phyloP scores from a whole-genome alignment of 805 yeast species.

The Cyberlindnera xishuangbannaensis region DNA sequence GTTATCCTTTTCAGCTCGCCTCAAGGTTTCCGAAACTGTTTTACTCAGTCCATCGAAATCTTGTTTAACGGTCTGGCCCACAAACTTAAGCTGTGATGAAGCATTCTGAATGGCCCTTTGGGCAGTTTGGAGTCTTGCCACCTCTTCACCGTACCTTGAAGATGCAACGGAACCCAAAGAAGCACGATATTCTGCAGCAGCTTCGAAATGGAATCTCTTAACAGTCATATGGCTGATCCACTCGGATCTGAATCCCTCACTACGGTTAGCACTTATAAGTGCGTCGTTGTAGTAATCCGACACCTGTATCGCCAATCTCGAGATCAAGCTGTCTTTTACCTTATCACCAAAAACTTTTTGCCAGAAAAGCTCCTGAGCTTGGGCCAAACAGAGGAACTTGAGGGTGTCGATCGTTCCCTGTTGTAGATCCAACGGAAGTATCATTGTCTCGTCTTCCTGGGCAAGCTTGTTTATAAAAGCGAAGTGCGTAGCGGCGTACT shows the following conservation, averaged over 20 bases:
- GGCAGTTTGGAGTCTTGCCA: conserved; percentile 49
- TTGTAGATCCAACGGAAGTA: conserved; percentile 43
- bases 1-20: conserved; percentile 68
- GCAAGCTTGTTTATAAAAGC: conserved; percentile 60
- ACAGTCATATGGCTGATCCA: conserved; percentile 59
- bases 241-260: conserved; percentile 49
- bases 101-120: conserved; percentile 32
- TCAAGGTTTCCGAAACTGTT: conserved; percentile 39
- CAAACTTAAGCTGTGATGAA: conserved; percentile 35
- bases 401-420: conserved; percentile 45
- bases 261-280: conserved; percentile 34
- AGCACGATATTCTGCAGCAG: conserved; percentile 64
- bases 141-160: conserved; percentile 65
- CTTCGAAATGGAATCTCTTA: conserved; percentile 60
- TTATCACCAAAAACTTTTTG: conserved; percentile 49
- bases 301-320: conserved; percentile 61
- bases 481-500: conserved; percentile 67
- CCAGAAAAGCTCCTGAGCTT: conserved; percentile 88
- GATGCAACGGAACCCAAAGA: conserved; percentile 43
- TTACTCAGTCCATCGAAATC: conserved; percentile 47
- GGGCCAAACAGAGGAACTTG: conserved; percentile 57
- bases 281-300: conserved; percentile 50
- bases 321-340: conserved; percentile 53
- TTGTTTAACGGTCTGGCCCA: conserved; percentile 36
- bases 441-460: conserved; percentile 14